A percentile compares a stretch with the other conserved stretches of the same genome.
Evolutionary conservation across 2,329 filamentous ascomycete species (phyloP).

Genomic region (Colletotrichum tabaci): DNA sequence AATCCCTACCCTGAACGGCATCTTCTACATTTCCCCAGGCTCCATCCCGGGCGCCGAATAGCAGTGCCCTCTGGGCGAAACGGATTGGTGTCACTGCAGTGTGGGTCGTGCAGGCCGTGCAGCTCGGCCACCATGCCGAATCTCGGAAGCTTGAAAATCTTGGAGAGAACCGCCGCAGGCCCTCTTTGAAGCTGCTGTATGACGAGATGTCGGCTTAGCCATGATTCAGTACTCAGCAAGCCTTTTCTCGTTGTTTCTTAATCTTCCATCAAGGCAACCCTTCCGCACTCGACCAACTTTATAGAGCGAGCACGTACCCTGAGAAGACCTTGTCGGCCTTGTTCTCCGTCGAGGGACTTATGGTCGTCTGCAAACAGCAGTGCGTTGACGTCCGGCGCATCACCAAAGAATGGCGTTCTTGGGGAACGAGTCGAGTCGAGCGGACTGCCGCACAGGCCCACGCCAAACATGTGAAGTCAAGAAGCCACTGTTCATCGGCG

Average conservation of each 20-base stretch:
- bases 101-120: conserved; percentile 3
- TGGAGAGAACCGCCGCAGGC: conserved; percentile 20
- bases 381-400: conserved; percentile 10
- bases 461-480: conserved; percentile 38
- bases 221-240: conserved; percentile 31
- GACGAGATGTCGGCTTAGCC: conserved; percentile 26
- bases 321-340: conserved; percentile 4
- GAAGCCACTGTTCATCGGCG: conserved; percentile 30
- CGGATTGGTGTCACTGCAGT: conserved; percentile 12
- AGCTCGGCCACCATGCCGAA: conserved; percentile 29
- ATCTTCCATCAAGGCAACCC: conserved; percentile 4
- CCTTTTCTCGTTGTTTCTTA: background rate
- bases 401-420: conserved; percentile 32
- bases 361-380: conserved; percentile 23
- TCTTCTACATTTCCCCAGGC: conserved; percentile 22
- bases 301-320: background rate
- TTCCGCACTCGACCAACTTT: background rate
- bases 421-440: conserved; percentile 15
- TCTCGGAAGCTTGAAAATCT: conserved; percentile 36
- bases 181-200: conserved; percentile 31
- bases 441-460: conserved; percentile 35
- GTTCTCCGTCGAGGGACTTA: background rate
- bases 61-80: conserved; percentile 30
- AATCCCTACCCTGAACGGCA: conserved; percentile 28
- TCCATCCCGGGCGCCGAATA: conserved; percentile 15